These are phyloP conservation scores for Agaricus sinodeliciosus DNA, from an alignment of 768 basidiomycete genomes.

Conservation along the genomic window DNA sequence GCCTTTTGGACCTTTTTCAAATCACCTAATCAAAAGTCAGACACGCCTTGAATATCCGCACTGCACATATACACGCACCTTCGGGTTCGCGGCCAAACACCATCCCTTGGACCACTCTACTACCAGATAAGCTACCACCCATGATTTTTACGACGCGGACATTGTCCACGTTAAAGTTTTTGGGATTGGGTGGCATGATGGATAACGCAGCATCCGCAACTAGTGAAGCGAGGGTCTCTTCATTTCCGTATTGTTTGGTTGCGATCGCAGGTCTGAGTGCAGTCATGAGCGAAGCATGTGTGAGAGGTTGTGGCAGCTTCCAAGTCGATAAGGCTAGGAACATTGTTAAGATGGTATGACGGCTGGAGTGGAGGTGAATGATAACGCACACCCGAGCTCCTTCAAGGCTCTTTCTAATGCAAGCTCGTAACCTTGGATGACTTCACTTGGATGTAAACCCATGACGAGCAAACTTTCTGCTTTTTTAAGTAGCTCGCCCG, in stretches of 20 bases:
- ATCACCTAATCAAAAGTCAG: constrained; percentile 40
- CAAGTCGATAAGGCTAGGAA: constrained; percentile 60
- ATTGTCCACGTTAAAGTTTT: constrained; percentile 97
- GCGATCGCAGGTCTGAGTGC: constrained; percentile 91
- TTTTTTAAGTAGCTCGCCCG: constrained; percentile 90
- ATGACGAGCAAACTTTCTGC: constrained; percentile 89
- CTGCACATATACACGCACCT: constrained; percentile 39
- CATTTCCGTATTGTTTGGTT: constrained; percentile 94
- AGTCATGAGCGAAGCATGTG: constrained; percentile 56
- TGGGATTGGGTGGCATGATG: constrained; percentile 84
- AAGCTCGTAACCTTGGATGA: constrained; percentile 92
- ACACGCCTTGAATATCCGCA: neutral
- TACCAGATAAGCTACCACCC: constrained; percentile 82
- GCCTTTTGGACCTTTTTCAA: constrained; percentile 79
- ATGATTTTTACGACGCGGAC: constrained; percentile 98
- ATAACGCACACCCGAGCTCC: constrained; percentile 81
- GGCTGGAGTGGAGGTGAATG: neutral
- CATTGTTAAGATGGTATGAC: constrained; percentile 11
- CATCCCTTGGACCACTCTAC: constrained; percentile 94
- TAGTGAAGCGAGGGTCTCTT: constrained; percentile 72
- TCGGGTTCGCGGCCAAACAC: constrained; percentile 96
- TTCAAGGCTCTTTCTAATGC: constrained; percentile 77
- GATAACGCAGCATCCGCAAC: constrained; percentile 91
- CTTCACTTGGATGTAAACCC: constrained; percentile 96
- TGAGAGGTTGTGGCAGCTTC: constrained; percentile 66